phyloP scores from a whole-genome alignment of 495 filamentous ascomycete species.

The Hyaloscypha variabilis region DNA sequence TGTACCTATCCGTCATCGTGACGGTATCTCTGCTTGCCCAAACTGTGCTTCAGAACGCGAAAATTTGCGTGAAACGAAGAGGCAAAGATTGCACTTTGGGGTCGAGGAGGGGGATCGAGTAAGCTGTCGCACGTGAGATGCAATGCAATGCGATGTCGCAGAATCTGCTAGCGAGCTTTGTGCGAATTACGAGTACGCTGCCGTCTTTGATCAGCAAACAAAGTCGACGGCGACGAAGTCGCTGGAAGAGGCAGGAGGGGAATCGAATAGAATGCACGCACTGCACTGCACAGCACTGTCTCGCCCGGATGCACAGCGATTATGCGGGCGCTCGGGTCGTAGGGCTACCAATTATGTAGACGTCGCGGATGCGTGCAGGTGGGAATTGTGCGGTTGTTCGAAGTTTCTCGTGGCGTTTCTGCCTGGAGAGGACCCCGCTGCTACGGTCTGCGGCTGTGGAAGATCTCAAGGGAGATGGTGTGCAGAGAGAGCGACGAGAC shows the following conservation, averaged over 20 bases:
- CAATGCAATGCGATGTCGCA: not conserved
- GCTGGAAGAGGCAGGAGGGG: conserved; percentile 1
- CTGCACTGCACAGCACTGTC: no score
- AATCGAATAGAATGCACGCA: not conserved
- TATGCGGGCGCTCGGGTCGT: not conserved
- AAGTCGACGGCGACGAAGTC: conserved; percentile 16
- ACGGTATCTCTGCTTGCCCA: not conserved
- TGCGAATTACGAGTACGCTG: not conserved
- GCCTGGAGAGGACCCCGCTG: not conserved
- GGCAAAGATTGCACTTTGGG: conserved; percentile 10
- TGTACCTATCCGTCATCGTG: conserved; percentile 22
- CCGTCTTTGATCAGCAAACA: conserved; percentile 21
- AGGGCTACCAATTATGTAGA: not conserved
- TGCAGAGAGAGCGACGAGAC: not conserved
- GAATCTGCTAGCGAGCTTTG: conserved; percentile 7
- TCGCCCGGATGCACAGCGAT: not conserved
- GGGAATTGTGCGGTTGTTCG: not conserved
- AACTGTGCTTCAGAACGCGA: not conserved
- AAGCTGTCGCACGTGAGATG: conserved; percentile 24
- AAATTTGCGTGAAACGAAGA: not conserved
- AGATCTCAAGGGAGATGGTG: not conserved
- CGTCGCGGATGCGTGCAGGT: not conserved
- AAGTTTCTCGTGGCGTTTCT: conserved; percentile 1
- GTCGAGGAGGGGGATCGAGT: conserved; percentile 11
- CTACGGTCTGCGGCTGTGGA: not conserved